Base-by-base conservation (phyloP, 2,329 filamentous ascomycete species). In the Cercospora beticola region DNA sequence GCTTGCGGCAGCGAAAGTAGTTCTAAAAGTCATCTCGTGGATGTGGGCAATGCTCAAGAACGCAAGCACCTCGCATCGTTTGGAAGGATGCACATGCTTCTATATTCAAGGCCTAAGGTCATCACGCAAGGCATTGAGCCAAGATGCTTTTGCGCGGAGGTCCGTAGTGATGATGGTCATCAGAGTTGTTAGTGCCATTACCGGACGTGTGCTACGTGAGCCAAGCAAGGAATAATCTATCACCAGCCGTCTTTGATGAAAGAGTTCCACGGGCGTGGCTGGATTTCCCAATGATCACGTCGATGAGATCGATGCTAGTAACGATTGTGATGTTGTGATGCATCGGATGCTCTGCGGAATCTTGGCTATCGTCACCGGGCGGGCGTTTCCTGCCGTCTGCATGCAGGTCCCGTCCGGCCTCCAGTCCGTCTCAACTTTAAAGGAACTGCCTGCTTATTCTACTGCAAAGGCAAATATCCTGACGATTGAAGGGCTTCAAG, bases 201-300 rank as follows among this genome's bases (percentile, higher is more conserved):
- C 60, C 5, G 33, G 1, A 28, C 8, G 8, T 18, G 40, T 62
- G 60, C 60, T 49, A 62, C 60, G 60, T 62, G 60, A 62, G 60
- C 60, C 60, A 62, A 62, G 60, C 33, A 62, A 62, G 60, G 43
- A 18, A 49, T 23, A 52, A 62, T 62, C 40, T 49, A 62, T 52
- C 60, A 49, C 23, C 36, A 49, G 26, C 26, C 18, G 60, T 16
- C 16, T 18, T 33, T 40, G 9, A 49, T 30, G 36, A n/a, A 58
- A 12, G 21, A 31, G 58, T 10, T 40, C 33, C 58, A 52, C 60
- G 36, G 59, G 31, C 33, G 14, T 43, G 59, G 59, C 36, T 62
- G 21, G 46, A 5, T 2, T 23, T 26, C 6, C 16, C 23, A 30
- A 8, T n/a, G 49, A 56, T 56, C 49, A 28, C 21, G 60, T 4